Conservation (phyloP, 768 basidiomycete genomes). For the Mycena rosella region DNA sequence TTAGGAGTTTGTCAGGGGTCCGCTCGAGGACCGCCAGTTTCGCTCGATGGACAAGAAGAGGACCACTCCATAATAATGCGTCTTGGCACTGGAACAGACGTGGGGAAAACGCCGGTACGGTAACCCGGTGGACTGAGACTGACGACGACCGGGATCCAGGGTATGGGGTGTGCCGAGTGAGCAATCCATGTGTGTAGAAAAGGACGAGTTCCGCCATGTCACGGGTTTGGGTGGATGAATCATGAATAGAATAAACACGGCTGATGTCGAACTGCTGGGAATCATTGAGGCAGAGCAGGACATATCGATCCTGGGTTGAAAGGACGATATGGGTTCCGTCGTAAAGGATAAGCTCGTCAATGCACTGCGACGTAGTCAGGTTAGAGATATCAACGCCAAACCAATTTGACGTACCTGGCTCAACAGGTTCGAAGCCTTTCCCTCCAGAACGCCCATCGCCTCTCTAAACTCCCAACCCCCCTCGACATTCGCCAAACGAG, state of each 20-base stretch:
- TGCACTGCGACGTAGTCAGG: slow-evolving; percentile 13
- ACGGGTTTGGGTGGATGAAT: slow-evolving; percentile 6
- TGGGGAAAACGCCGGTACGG: slow-evolving; percentile 11
- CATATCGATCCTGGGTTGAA: slow-evolving; percentile 14
- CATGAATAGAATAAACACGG: slow-evolving; percentile 9
- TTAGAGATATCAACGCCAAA: slow-evolving; percentile 4
- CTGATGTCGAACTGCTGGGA: slow-evolving; percentile 12
- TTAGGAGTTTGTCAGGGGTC: neutral
- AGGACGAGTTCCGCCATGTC: slow-evolving; percentile 21
- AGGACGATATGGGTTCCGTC: slow-evolving; percentile 14
- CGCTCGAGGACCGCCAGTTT: slow-evolving; percentile 6
- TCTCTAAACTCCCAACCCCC: slow-evolving; percentile 13
- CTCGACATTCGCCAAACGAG: neutral
- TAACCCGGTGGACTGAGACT: slow-evolving; percentile 7
- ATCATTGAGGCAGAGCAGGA: slow-evolving; percentile 14
- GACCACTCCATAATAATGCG: slow-evolving; percentile 2
- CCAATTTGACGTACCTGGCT: slow-evolving; percentile 10
- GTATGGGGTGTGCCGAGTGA: slow-evolving; percentile 6
- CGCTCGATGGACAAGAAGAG: slow-evolving; percentile 10
- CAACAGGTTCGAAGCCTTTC: slow-evolving; percentile 7
- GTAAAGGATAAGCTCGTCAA: slow-evolving; percentile 13
- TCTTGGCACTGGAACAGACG: slow-evolving; percentile 12
- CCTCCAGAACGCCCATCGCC: neutral
- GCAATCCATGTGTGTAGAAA: slow-evolving; percentile 8
- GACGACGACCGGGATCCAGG: slow-evolving; percentile 5